phyloP scores from a whole-genome alignment of 2,329 filamentous ascomycete species.

The Nectriaceae sp. region DNA sequence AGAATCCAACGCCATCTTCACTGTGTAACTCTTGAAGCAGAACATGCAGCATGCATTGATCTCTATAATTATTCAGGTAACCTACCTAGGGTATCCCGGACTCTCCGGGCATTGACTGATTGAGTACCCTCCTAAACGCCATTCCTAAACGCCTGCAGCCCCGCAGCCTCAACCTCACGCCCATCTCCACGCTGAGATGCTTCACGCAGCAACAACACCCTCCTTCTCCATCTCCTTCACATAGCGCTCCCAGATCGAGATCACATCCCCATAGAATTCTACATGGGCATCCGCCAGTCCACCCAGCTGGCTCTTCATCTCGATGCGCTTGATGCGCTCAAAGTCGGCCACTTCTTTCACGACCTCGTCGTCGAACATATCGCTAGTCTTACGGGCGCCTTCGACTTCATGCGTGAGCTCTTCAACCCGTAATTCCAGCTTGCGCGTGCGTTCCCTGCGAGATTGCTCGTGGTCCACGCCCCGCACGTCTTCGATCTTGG shows the following conservation, averaged over 20 bases:
- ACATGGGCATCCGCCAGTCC: conserved; percentile 83
- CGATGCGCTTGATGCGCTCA: conserved; percentile 91
- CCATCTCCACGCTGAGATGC: neutral
- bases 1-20: too few species aligned
- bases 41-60: too few species aligned
- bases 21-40: too few species aligned
- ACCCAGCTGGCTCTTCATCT: conserved; percentile 87
- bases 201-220: conserved; percentile 33
- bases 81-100: too few species aligned
- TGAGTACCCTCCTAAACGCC: neutral
- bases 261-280: conserved; percentile 78
- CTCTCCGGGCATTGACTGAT: too few species aligned
- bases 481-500: conserved; percentile 94
- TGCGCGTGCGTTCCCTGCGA: conserved; percentile 81
- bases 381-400: conserved; percentile 79
- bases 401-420: conserved; percentile 90
- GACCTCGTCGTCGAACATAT: conserved; percentile 95
- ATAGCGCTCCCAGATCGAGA: conserved; percentile 86
- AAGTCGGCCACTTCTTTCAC: conserved; percentile 92
- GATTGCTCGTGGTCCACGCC: conserved; percentile 96
- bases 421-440: conserved; percentile 90
- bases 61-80: too few species aligned
- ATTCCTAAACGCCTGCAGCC: neutral
- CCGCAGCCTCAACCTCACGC: neutral
- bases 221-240: conserved; percentile 84